These are phyloP conservation scores for Ramaria sp. DNA, from an alignment of 768 basidiomycete species.

Conservation along the genomic window DNA sequence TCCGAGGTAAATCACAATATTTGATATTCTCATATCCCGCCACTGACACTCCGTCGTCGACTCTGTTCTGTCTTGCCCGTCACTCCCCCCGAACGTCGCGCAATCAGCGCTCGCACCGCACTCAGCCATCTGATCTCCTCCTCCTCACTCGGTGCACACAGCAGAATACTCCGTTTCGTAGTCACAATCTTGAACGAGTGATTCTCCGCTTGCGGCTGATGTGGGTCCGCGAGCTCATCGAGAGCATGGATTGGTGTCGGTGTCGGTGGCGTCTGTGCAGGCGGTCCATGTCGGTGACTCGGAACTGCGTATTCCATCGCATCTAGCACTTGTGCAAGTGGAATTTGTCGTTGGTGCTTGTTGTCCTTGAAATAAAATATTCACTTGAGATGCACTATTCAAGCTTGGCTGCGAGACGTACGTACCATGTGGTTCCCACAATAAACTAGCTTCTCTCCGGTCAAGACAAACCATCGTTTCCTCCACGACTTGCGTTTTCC, in stretches of 20 bases:
- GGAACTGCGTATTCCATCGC: slow-evolving; percentile 80
- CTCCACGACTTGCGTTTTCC: slow-evolving; percentile 92
- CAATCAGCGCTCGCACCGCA: slow-evolving; percentile 84
- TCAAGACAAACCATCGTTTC: slow-evolving; percentile 96
- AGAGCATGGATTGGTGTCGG: slow-evolving; percentile 26
- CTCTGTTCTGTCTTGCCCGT: neutral
- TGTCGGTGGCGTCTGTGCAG: slow-evolving; percentile 14
- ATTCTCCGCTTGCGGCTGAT: slow-evolving; percentile 28
- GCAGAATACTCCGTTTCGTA: slow-evolving; percentile 76
- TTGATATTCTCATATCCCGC: neutral
- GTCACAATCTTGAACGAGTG: slow-evolving; percentile 93
- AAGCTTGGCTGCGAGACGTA: slow-evolving; percentile 10
- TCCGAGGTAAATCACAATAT: neutral
- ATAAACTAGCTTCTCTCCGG: slow-evolving; percentile 78
- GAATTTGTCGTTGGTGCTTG: slow-evolving; percentile 78
- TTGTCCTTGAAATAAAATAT: slow-evolving; percentile 87
- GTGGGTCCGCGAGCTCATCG: slow-evolving; percentile 35
- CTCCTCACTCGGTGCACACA: slow-evolving; percentile 94
- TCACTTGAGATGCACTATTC: too few relatives aligned
- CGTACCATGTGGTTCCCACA: slow-evolving; percentile 91
- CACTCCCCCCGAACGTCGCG: slow-evolving; percentile 35
- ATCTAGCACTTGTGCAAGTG: slow-evolving; percentile 78
- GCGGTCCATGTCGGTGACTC: slow-evolving; percentile 33
- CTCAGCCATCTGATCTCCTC: slow-evolving; percentile 99
- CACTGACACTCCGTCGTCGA: slow-evolving; percentile 13